phyloP scores from a whole-genome alignment of 2,329 filamentous ascomycete species.

The Harringtonia lauricola region DNA sequence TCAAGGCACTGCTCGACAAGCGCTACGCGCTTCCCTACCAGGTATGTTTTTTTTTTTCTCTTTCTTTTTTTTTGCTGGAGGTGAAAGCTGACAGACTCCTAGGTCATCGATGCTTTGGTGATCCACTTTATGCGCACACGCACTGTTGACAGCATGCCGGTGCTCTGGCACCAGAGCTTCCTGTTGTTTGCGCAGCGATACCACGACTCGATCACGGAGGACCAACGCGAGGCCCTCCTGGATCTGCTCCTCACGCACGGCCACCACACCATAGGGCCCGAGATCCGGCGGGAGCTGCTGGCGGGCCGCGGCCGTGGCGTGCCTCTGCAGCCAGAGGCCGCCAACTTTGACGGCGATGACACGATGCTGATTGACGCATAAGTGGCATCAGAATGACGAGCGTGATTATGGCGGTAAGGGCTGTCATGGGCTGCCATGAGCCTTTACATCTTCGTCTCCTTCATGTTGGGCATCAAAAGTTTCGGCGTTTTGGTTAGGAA shows the following conservation, averaged over 20 bases:
- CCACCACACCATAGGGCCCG: slow-evolving; percentile 80
- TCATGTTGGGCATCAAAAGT: too few relatives aligned
- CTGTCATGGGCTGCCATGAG: too few relatives aligned
- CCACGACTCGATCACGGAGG: slow-evolving; percentile 86
- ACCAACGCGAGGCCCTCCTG: slow-evolving; percentile 78
- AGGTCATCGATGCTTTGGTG: slow-evolving; percentile 86
- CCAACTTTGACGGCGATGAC: slow-evolving; percentile 65
- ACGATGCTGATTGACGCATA: slow-evolving; percentile 67
- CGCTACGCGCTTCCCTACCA: slow-evolving; percentile 93
- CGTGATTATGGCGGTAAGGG: too few relatives aligned
- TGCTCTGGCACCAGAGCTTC: slow-evolving; percentile 93
- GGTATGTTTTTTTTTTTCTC: slow-evolving; percentile 31
- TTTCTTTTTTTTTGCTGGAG: not conserved
- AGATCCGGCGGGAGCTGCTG: slow-evolving; percentile 78
- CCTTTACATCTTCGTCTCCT: too few relatives aligned
- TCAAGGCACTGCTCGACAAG: slow-evolving; percentile 87
- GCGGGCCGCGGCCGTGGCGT: slow-evolving; percentile 81
- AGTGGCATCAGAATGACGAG: not conserved
- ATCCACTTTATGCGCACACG: slow-evolving; percentile 68
- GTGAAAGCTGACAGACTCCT: slow-evolving; percentile 21
- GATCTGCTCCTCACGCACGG: slow-evolving; percentile 78
- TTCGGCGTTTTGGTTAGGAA: too few relatives aligned
- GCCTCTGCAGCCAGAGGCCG: slow-evolving; percentile 45
- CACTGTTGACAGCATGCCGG: slow-evolving; percentile 44
- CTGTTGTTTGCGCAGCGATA: slow-evolving; percentile 90